Conservation (phyloP, 2,329 filamentous ascomycete genomes). For the Trichoderma koningiopsis region DNA sequence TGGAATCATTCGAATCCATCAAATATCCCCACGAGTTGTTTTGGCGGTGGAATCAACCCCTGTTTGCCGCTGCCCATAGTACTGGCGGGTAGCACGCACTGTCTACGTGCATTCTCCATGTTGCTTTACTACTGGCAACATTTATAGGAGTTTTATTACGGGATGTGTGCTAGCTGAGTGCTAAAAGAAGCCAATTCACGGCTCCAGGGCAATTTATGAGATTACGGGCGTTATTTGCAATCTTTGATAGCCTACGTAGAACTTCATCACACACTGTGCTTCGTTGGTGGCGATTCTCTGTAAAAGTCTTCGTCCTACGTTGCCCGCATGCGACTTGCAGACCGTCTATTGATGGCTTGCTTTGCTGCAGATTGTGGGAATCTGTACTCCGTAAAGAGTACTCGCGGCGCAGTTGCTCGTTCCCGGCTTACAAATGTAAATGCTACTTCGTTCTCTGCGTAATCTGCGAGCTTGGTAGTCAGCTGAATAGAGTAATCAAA, state of each 20-base stretch:
- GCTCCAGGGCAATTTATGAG: not conserved
- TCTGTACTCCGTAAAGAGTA: not conserved
- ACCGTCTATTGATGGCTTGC: conserved; percentile 6
- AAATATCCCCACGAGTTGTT: conserved; percentile 13
- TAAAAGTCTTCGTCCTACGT: conserved; percentile 1
- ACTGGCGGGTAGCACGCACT: not conserved
- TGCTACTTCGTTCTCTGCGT: not conserved
- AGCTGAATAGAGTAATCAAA: not conserved
- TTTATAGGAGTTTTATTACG: not conserved
- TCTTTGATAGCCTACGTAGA: not conserved
- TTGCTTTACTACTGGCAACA: not conserved
- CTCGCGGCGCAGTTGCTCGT: too few relatives aligned
- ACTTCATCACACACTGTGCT: not conserved
- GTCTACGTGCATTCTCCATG: not conserved
- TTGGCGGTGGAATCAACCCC: conserved; percentile 16
- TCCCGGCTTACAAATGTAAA: not conserved
- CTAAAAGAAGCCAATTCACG: not conserved
- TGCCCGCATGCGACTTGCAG: conserved; percentile 5
- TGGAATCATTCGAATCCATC: conserved; percentile 11
- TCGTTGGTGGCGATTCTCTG: not conserved
- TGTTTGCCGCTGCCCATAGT: not conserved
- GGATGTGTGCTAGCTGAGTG: not conserved
- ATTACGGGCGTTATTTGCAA: not conserved
- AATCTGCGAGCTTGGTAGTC: not conserved
- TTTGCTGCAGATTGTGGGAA: conserved; percentile 16